These are phyloP conservation scores for Kurtzmaniella cleridarum DNA, from an alignment of 805 yeast genomes.

Conservation along the genomic window DNA sequence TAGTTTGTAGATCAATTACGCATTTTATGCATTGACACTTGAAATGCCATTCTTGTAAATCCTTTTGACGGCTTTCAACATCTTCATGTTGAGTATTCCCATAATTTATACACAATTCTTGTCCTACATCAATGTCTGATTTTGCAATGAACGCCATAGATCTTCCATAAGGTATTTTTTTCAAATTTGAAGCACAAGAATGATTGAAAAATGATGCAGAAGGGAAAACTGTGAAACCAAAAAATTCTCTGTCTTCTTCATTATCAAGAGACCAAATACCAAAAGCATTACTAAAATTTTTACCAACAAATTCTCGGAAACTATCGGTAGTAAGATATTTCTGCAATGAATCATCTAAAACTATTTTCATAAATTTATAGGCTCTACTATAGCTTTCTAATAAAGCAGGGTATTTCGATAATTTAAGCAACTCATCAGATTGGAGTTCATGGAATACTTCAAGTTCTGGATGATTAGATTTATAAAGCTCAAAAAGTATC, in stretches of 20 bases:
- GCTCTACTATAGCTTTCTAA: slow-evolving; percentile 42
- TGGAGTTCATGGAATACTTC: slow-evolving; percentile 38
- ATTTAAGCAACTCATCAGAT: slow-evolving; percentile 46
- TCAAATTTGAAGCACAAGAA: slow-evolving; percentile 54
- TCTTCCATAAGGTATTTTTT: slow-evolving; percentile 37
- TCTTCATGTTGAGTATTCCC: slow-evolving; percentile 45
- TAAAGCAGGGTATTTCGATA: slow-evolving; percentile 41
- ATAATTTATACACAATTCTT: slow-evolving; percentile 57
- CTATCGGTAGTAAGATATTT: slow-evolving; percentile 29
- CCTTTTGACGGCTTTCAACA: slow-evolving; percentile 34
- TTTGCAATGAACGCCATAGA: slow-evolving; percentile 39
- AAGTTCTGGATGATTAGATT: slow-evolving; percentile 3
- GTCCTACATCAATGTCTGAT: slow-evolving; percentile 34
- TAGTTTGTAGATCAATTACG: too few relatives aligned
- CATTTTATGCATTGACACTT: slow-evolving; percentile 50
- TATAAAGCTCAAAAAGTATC: slow-evolving; percentile 26
- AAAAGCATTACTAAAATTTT: slow-evolving; percentile 62
- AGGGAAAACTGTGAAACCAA: slow-evolving; percentile 58
- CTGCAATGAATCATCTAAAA: slow-evolving; percentile 31
- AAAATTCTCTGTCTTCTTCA: slow-evolving; percentile 45
- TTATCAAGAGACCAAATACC: slow-evolving; percentile 54
- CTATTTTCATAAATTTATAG: slow-evolving; percentile 41
- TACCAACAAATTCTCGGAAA: slow-evolving; percentile 48
- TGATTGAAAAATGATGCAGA: slow-evolving; percentile 66
- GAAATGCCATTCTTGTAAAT: slow-evolving; percentile 55